Conservation (phyloP, 1,284 basidiomycete species). For the Ustilago bromivora region DNA sequence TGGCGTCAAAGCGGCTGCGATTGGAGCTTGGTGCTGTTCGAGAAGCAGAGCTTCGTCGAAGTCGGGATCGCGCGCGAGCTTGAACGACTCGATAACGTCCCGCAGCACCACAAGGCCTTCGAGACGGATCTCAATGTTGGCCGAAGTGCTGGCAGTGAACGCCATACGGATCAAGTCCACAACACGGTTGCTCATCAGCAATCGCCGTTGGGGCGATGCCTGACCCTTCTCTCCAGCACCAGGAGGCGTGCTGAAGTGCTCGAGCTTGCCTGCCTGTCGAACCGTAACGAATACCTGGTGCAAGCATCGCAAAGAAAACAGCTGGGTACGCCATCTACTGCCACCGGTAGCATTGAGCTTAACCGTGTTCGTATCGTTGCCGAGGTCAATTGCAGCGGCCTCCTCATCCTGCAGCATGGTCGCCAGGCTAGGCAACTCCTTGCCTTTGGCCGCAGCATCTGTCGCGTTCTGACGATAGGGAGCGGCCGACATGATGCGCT, state of each 20-base stretch:
- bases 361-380: constrained; percentile 32
- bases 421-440: constrained; percentile 36
- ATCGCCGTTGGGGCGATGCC: constrained; percentile 69
- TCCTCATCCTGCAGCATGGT: constrained; percentile 80
- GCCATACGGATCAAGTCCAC: constrained; percentile 96
- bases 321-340: constrained; percentile 89
- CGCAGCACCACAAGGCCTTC: constrained; percentile 88
- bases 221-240: constrained; percentile 74
- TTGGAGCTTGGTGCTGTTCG: constrained; percentile 99
- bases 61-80: constrained; percentile 87
- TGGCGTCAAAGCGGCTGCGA: constrained; percentile 96
- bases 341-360: constrained; percentile 44
- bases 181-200: constrained; percentile 81
- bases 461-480: constrained; percentile 13
- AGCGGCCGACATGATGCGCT: constrained; percentile 82
- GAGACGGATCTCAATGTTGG: constrained; percentile 94
- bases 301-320: constrained; percentile 92
- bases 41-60: constrained; percentile 89
- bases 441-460: constrained; percentile 23
- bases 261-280: constrained; percentile 74
- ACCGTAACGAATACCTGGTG: constrained; percentile 88
- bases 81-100: constrained; percentile 94
- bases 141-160: constrained; percentile 94
- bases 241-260: constrained; percentile 74
- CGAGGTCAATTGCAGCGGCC: constrained; percentile 79